Conservation (phyloP, 768 basidiomycete species). For the Lentinula edodes region DNA sequence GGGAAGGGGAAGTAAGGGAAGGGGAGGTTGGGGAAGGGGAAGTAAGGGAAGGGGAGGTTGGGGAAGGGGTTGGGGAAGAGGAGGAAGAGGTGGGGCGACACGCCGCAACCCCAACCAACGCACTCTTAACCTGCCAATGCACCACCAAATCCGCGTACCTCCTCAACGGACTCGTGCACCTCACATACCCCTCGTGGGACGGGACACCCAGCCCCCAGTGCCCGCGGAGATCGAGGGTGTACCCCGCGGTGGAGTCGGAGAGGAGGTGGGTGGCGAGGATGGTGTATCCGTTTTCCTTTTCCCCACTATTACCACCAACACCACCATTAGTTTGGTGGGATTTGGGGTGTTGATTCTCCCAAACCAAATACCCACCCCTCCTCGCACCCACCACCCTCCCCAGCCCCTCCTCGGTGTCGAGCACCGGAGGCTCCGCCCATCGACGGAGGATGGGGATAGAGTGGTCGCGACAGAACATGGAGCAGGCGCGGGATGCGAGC, state of each 20-base stretch:
- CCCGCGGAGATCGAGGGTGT: conserved; percentile 47
- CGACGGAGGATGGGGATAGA: conserved; percentile 64
- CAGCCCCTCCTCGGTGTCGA: conserved; percentile 26
- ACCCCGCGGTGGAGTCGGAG: conserved; percentile 29
- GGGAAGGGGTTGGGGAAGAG: too few species aligned
- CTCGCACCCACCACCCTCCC: conserved; percentile 46
- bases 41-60: too few species aligned
- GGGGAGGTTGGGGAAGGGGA: too few species aligned
- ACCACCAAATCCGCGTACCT: conserved; percentile 75
- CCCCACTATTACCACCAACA: too few species aligned
- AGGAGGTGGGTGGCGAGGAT: conserved; percentile 24
- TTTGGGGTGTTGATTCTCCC: conserved; percentile 11
- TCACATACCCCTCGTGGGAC: conserved; percentile 73
- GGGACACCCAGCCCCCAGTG: conserved; percentile 71
- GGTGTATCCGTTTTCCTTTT: too few species aligned
- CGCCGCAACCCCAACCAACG: conserved; percentile 27
- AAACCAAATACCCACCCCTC: conserved; percentile 33
- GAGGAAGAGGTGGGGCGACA: neutral
- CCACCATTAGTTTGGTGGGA: too few species aligned
- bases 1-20: too few species aligned
- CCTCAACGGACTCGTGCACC: conserved; percentile 83
- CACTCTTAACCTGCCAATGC: conserved; percentile 93
- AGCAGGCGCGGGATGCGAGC: conserved; percentile 69
- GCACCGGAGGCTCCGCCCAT: conserved; percentile 24
- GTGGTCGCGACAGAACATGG: conserved; percentile 58